phyloP scores from a whole-genome alignment of 441 rosid genomes.

The Gossypium gossypioides region DNA sequence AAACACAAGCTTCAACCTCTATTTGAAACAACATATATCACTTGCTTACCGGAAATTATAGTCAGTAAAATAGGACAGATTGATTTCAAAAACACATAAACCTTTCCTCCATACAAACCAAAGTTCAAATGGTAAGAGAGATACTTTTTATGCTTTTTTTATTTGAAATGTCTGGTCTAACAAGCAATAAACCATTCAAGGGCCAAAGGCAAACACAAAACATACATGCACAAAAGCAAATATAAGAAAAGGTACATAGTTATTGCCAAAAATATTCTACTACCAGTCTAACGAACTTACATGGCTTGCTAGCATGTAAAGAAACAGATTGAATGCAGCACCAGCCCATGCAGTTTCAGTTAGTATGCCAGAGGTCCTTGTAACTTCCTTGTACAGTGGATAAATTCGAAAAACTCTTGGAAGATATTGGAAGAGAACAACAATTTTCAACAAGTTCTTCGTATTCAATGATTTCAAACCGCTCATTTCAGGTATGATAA shows the following conservation, averaged over 20 bases:
- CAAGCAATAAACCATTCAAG: background rate
- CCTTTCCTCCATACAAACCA: background rate
- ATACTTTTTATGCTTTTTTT: background rate
- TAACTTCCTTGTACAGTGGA: conserved; percentile 48
- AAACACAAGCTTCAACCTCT: background rate
- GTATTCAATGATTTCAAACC: conserved; percentile 34
- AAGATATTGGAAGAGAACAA: conserved; percentile 48
- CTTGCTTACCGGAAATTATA: background rate
- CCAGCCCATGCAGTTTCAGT: conserved; percentile 87
- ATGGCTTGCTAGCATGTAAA: conserved; percentile 86
- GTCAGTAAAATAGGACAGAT: background rate
- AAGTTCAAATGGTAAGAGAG: background rate
- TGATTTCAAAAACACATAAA: background rate
- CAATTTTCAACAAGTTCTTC: conserved; percentile 46
- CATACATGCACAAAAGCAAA: background rate
- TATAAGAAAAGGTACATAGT: background rate
- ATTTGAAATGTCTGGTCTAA: background rate
- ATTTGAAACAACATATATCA: background rate
- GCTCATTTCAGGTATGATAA: conserved; percentile 31
- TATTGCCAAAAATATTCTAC: background rate
- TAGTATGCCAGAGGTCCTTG: conserved; percentile 65
- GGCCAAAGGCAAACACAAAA: background rate
- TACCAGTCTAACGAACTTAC: conserved; percentile 32
- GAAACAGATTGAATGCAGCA: conserved; percentile 70
- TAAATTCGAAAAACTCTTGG: conserved; percentile 50